Base-by-base conservation (phyloP, 2,329 filamentous ascomycete genomes). In the Phaeosphaeriaceae sp. region DNA sequence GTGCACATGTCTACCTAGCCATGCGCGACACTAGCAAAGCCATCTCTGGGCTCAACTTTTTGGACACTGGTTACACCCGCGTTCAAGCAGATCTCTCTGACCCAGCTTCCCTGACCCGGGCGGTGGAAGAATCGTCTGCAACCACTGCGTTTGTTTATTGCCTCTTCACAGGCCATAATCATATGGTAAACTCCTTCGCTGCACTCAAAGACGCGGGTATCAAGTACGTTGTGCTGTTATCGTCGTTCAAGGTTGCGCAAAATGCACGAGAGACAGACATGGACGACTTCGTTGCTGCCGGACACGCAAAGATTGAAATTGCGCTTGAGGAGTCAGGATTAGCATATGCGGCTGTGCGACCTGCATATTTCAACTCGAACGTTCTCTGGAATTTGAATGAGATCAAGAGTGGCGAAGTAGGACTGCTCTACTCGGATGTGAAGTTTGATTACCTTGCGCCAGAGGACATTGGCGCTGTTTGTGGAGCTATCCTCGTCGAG, bases 91-190 rank as follows among this genome's bases (percentile, higher is more conserved):
- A 85, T 64, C 74, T 86, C 6, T 68, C 69, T 2, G 57, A 81
- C 0, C 78, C 82, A 0, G 75, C 76, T 0, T 77, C 77, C 5
- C 63, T 86, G 20, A 53, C 51, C 4, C 63, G 64, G 0, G 83
- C 83, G 0, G 78, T 84, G n/a, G 51, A 67, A 25, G 65, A 65
- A 27, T 75, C 81, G 0, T 75, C 78, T 9, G 83, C 83, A 17
- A 82, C 76, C 45, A 62, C 67, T 7, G 84, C 83, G 0, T 85
- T 85, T 71, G 73, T 84, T 48, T 86, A 86, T 67, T 25, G 75
- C 1, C 63, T 74, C 7, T 61, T 69, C 13, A 62, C 69, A 25
- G 57, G 69, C 0, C 5, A 63, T 1, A 80, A 84, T 58, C 54
- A 75, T 53, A 80, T 85, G 79, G 72, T 70, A 17, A 55, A 67